Conservation (phyloP, 768 basidiomycete species). For the Mycena albidolilacea region DNA sequence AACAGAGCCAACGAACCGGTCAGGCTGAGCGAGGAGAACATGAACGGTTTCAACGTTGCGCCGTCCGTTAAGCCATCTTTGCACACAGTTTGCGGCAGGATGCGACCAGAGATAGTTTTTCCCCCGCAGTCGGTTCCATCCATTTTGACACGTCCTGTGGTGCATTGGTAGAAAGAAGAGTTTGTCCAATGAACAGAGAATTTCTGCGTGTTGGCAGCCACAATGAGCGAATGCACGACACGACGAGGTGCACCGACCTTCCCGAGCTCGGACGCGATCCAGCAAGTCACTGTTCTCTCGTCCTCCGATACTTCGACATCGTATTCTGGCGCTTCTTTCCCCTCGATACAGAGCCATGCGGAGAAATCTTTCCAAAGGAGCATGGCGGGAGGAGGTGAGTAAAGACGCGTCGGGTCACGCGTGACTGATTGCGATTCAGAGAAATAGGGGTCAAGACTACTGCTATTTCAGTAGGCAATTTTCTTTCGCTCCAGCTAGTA, state of each 20-base stretch:
- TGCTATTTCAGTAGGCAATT: too few species aligned
- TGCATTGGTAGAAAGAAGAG: not conserved
- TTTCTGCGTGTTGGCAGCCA: constrained; percentile 17
- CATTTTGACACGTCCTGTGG: not conserved
- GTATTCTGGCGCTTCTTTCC: constrained; percentile 34
- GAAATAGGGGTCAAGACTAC: too few species aligned
- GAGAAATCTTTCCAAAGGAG: constrained; percentile 23
- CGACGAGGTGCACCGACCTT: constrained; percentile 32
- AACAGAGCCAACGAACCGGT: constrained; percentile 14
- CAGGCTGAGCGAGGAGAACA: not conserved
- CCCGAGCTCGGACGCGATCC: constrained; percentile 44
- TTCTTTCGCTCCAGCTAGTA: too few species aligned
- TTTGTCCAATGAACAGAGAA: constrained; percentile 39
- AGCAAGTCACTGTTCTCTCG: constrained; percentile 38
- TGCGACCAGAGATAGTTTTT: not conserved
- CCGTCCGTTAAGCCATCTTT: not conserved
- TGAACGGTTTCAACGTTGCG: not conserved
- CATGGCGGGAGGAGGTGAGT: constrained; percentile 1
- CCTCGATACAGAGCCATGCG: constrained; percentile 38
- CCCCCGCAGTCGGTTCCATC: constrained; percentile 28
- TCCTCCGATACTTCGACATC: constrained; percentile 26
- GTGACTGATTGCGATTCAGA: too few species aligned
- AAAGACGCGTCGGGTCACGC: too few species aligned
- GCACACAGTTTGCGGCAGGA: not conserved
- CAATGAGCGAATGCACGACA: not conserved